Base-by-base conservation (phyloP, 345 rosid species). In the Lepidium africanum region DNA sequence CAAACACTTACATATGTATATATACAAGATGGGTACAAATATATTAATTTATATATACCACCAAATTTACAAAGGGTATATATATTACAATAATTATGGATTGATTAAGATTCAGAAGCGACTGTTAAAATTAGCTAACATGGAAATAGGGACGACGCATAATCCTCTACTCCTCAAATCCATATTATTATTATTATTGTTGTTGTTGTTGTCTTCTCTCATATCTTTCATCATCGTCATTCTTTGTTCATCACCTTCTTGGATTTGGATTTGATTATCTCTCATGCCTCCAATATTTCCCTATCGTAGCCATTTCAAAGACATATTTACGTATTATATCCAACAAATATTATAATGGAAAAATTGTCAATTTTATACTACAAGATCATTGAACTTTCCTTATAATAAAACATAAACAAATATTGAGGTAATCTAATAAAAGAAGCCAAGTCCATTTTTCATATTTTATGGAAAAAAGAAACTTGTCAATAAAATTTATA, bases 91-190 rank as follows among this genome's bases (percentile, higher is more conserved):
- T n/a, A n/a, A 40, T n/a, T 23, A 38, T 6, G 41, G 14, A 36
- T 17, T 16, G 36, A 21, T 49, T 25, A 71, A 55, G 7, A 72
- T 48, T 66, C 32, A 53, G 54, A 63, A 81, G 71, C 69, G 85
- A 78, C 83, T 82, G 45, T 80, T 77, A 59, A 79, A 80, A 45
- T 87, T 79, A 75, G 86, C 76, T 70, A 92, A 81, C 89, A 84
- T 75, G 77, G 98, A 86, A 41, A 85, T 49, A 76, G 87, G 96
- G 71, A 87, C 86, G 78, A 87, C 74, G 71, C 98, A 84, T 63
- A 87, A 62, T 11, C 98, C 98, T 75, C 84, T 85, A 62, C 87
- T 81, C 80, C 82, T 82, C 69, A 92, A 69, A 71, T 84, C 87
- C 59, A 62, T 75, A 41, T 56, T 67, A 27, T 37, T 67, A 17